Conservation (phyloP, 768 basidiomycete genomes). For the Leccinellum albellum region DNA sequence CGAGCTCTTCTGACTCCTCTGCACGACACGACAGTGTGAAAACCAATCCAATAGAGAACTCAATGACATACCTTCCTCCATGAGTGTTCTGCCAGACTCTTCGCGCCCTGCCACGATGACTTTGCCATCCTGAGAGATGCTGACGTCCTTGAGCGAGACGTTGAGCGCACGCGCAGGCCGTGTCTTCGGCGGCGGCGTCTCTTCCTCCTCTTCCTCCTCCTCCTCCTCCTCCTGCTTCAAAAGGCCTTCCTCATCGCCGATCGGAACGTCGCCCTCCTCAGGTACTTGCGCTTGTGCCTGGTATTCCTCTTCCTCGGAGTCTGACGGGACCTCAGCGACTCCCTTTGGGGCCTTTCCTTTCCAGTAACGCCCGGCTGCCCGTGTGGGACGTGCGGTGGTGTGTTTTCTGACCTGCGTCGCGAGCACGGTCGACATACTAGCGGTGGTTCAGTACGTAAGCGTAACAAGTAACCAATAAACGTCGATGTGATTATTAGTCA, state of each 20-base stretch:
- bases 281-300: slow-evolving; percentile 34
- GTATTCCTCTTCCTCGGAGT: slow-evolving; percentile 63
- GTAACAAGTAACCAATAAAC: slow-evolving; percentile 5
- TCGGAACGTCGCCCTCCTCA: slow-evolving; percentile 55
- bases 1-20: slow-evolving; percentile 35
- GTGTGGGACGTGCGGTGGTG: slow-evolving; percentile 73
- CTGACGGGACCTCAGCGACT: slow-evolving; percentile 52
- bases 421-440: slow-evolving; percentile 26
- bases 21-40: slow-evolving; percentile 2
- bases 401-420: slow-evolving; percentile 52
- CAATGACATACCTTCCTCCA: slow-evolving; percentile 47
- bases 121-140: slow-evolving; percentile 74
- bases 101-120: slow-evolving; percentile 77
- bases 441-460: slow-evolving; percentile 13
- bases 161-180: slow-evolving; percentile 55
- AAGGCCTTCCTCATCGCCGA: slow-evolving; percentile 56
- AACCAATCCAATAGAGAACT: slow-evolving; percentile 1
- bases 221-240: slow-evolving; percentile 37
- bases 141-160: slow-evolving; percentile 73
- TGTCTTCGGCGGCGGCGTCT: slow-evolving; percentile 41
- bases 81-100: slow-evolving; percentile 70
- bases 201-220: slow-evolving; percentile 47
- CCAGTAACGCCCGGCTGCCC: slow-evolving; percentile 84
- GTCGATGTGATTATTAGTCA: slow-evolving; percentile 21
- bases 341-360: slow-evolving; percentile 88